Base-by-base conservation (phyloP, 2,329 filamentous ascomycete species). In the Alternaria sp. region DNA sequence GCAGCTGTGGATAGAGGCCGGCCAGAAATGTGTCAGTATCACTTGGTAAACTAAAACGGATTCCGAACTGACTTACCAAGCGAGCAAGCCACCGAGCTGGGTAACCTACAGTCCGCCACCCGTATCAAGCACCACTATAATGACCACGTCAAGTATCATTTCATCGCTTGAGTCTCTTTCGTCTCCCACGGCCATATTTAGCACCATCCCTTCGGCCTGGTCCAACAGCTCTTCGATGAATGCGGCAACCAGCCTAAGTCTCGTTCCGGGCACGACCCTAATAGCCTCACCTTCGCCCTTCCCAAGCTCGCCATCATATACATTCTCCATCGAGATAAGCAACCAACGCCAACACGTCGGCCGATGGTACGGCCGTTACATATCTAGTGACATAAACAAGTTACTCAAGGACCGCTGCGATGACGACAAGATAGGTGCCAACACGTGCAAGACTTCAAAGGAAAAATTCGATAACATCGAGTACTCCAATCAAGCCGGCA, bases 331-430 rank as follows among this genome's bases (percentile, higher is more conserved):
- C 34, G 44, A 60, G n/a, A 60, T 60, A 34, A 51, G 52, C 3
- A 60, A 56, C 32, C 18, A 60, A 11, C 47, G 52, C 24, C 52
- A 60, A 34, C 57, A 60, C 11, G 22, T 56, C 14, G 52, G 57
- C 24, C 38, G 14, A 11, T 60, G 39, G 52, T 60, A 56, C 18
- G 57, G 39, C n/a, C 36, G 38, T 24, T 51, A 46, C 6, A 51
- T 52, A 26, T 26, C 38, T 22, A 39, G 51, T 32, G 46, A 54
- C 16, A 16, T 57, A 22, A 42, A 22, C 9, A 26, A 38, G 8
- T 9, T 32, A 14, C 20, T 57, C 14, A 42, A 20, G 26, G 16
- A 32, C 14, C 47, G 32, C 5, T 57, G 54, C 48, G 42, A 41
- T 32, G 14, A 42, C 4, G 30, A 51, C 4, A 28, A 57, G 49